Conservation (phyloP, 2,329 filamentous ascomycete genomes). For the Nemania bipapillata region DNA sequence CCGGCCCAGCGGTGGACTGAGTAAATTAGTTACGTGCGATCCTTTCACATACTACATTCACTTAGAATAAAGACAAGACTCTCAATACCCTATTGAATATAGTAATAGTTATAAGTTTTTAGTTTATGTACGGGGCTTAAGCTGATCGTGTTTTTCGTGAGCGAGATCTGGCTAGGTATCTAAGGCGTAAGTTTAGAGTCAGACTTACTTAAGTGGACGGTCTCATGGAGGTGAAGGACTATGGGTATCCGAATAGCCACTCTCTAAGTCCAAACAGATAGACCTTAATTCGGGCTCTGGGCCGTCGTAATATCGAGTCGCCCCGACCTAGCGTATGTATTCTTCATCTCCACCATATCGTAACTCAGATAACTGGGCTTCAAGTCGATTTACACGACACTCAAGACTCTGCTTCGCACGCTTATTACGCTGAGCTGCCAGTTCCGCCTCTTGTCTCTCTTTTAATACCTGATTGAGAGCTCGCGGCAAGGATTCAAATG, state of each 20-base stretch:
- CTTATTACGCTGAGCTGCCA: conserved; percentile 16
- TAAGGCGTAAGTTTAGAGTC: not conserved
- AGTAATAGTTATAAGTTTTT: not conserved
- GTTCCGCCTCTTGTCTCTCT: not conserved
- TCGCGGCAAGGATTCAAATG: conserved; percentile 7
- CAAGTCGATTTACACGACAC: not conserved
- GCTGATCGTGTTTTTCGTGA: not conserved
- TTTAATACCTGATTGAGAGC: conserved; percentile 19
- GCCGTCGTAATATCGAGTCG: no score
- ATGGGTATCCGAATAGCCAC: no score
- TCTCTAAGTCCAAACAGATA: no score
- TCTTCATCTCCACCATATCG: not conserved
- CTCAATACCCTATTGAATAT: not conserved
- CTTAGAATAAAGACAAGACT: conserved; percentile 20
- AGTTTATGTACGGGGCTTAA: not conserved
- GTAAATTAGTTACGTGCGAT: not conserved
- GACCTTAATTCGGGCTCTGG: no score
- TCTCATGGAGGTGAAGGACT: no score
- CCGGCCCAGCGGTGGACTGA: not conserved
- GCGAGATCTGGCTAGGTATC: not conserved
- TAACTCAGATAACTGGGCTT: not conserved
- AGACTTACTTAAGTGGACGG: no score
- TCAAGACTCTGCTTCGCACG: not conserved
- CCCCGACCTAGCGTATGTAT: not conserved
- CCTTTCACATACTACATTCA: not conserved